phyloP scores from a whole-genome alignment of 2,329 filamentous ascomycete genomes.

The Zymoseptoria passerinii region DNA sequence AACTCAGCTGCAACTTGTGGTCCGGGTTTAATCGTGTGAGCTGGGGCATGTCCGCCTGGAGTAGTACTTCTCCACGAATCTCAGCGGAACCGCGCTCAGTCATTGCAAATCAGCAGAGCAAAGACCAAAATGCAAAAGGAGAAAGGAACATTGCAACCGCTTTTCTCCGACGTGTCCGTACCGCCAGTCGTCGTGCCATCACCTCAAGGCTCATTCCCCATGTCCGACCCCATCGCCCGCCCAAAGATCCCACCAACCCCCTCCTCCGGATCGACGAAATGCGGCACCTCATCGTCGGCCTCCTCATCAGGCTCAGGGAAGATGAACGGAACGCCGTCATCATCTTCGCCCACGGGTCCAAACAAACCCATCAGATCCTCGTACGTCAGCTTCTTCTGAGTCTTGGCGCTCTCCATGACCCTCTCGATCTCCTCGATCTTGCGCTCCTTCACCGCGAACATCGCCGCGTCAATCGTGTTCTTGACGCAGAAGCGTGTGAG shows the following conservation, averaged over 20 bases:
- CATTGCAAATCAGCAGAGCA: too few species aligned
- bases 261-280: neutral
- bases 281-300: conserved; percentile 3
- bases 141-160: neutral
- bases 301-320: conserved; percentile 30
- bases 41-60: too few species aligned
- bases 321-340: conserved; percentile 35
- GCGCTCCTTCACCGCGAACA: conserved; percentile 47
- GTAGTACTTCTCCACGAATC: too few species aligned
- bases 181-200: neutral
- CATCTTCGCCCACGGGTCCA: conserved; percentile 34
- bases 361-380: conserved; percentile 41
- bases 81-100: too few species aligned
- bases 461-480: conserved; percentile 50
- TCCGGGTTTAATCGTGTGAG: too few species aligned
- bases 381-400: conserved; percentile 28
- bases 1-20: too few species aligned
- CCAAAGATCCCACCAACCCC: neutral
- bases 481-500: conserved; percentile 51
- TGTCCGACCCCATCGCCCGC: neutral
- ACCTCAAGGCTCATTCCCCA: neutral
- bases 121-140: neutral
- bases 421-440: conserved; percentile 37
- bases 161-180: neutral
- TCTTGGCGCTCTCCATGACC: conserved; percentile 35